Base-by-base conservation (phyloP, 202 grass and related monocot genomes). In the Hordeum pubiflorum region DNA sequence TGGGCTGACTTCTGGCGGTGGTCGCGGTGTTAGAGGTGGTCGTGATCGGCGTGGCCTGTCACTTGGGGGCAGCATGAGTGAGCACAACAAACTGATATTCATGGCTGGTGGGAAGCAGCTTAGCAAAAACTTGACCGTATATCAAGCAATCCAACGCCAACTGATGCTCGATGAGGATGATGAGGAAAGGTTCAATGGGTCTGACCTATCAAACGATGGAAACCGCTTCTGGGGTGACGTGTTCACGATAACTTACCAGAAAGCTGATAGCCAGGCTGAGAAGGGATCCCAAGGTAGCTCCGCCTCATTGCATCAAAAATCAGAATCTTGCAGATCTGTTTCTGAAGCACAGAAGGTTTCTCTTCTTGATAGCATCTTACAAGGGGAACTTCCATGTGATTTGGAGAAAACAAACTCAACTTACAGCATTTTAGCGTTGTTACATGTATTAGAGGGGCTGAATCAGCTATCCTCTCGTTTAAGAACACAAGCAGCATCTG, bases 221-320 rank as follows among this genome's bases (percentile, higher is more conserved):
- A 93, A 84, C 69, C 81, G 89, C 22, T 97, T 97, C 84, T 93
- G 91, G 89, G 91, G 86, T 85, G 94, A 97, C 58, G 68, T 97
- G 62, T 97, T 97, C 81, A 94, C 94, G 9, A 94, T 97, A 80
- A 94, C 89, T 21, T 97, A 97, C 71, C 91, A 92, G 81, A 97
- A 94, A 71, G 85, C 91, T 78, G 94, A 92, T 90, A 70, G 84
- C 33, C 86, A 89, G 40, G 70, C 12, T 79, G 82, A 93, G 69
- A 93, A 80, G 83, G 83, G 70, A 62, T 70, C 85, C 70, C 82
- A 90, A 57, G 85, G 87, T 72, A 80, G 83, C 75, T 83, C 94
- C 10, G 86, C 80, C 58, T 90, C 83, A 13, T 79, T 87, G 41
- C 84, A 86, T 75, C 79, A 71, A 78, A 97, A 93, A 78, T 67